Conservation (phyloP, 305 asterid species). For the Euphrasia arctica region DNA sequence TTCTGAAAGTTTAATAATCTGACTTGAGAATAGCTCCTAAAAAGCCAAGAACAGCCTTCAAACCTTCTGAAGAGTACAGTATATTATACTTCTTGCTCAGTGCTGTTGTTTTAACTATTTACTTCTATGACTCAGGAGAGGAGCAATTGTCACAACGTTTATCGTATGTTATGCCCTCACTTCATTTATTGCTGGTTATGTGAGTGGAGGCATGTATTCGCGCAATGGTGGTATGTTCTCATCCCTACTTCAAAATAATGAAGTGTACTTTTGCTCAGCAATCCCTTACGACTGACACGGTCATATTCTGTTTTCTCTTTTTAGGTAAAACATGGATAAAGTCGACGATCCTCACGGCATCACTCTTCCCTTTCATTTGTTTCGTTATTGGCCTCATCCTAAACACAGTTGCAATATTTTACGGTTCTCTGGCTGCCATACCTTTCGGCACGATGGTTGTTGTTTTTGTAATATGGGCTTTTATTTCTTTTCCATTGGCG, state of each 20-base stretch:
- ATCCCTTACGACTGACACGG: constrained; percentile 8
- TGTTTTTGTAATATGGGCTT: constrained; percentile 64
- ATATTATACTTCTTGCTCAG: not conserved
- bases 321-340: constrained; percentile 67
- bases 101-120: constrained; percentile 18
- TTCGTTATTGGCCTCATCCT: constrained; percentile 54
- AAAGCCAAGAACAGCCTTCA: constrained; percentile 8
- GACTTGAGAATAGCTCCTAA: constrained; percentile 14
- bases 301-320: constrained; percentile 18
- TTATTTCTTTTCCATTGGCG: constrained; percentile 61
- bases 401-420: constrained; percentile 58
- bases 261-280: constrained; percentile 11
- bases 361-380: constrained; percentile 66
- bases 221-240: constrained; percentile 63
- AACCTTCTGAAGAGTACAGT: not conserved
- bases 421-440: constrained; percentile 64
- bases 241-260: not conserved
- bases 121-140: constrained; percentile 59
- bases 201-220: constrained; percentile 76
- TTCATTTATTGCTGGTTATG: constrained; percentile 73
- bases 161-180: constrained; percentile 72
- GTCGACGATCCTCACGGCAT: constrained; percentile 69
- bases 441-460: constrained; percentile 66
- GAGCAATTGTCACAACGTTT: constrained; percentile 68
- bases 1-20: no score